These are phyloP conservation scores for Daedalea quercina DNA, from an alignment of 768 basidiomycete genomes.

Conservation along the genomic window DNA sequence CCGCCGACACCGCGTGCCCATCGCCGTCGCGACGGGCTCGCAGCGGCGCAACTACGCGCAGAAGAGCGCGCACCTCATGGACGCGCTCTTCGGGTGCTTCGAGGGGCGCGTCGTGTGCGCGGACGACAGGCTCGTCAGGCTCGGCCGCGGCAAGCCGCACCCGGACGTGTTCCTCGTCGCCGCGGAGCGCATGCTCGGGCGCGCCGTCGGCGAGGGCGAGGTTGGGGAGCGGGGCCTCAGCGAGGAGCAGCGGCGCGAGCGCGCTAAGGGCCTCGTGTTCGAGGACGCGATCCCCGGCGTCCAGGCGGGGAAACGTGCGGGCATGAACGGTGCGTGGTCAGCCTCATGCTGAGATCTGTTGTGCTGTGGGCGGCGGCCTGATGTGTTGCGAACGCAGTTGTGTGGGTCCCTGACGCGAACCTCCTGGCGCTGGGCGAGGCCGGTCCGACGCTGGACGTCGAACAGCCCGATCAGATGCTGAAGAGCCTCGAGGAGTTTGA, in stretches of 20 bases:
- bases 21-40: slow-evolving; percentile 79
- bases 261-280: slow-evolving; percentile 67
- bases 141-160: slow-evolving; percentile 59
- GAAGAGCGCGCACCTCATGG: slow-evolving; percentile 59
- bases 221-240: slow-evolving; percentile 25
- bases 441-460: slow-evolving; percentile 30
- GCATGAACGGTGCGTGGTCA: slow-evolving; percentile 65
- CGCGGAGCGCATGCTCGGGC: slow-evolving; percentile 52
- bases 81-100: slow-evolving; percentile 66
- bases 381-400: slow-evolving; percentile 37
- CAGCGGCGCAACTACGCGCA: slow-evolving; percentile 54
- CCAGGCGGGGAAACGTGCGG: slow-evolving; percentile 75
- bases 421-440: slow-evolving; percentile 39
- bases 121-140: slow-evolving; percentile 50
- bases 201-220: slow-evolving; percentile 43
- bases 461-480: slow-evolving; percentile 54
- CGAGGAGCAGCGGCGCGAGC: slow-evolving; percentile 36
- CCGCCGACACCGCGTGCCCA: slow-evolving; percentile 58
- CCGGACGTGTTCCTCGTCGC: slow-evolving; percentile 80
- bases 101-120: slow-evolving; percentile 62
- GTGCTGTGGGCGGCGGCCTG: background rate
- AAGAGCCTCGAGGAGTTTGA: slow-evolving; percentile 62
- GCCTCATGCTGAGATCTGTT: background rate
- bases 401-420: slow-evolving; percentile 81
- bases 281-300: slow-evolving; percentile 78